Evolutionary conservation across 495 filamentous ascomycete genomes (phyloP), one percentile per base, ranked within the genome.

Genomic region (Cercophora samala): DNA sequence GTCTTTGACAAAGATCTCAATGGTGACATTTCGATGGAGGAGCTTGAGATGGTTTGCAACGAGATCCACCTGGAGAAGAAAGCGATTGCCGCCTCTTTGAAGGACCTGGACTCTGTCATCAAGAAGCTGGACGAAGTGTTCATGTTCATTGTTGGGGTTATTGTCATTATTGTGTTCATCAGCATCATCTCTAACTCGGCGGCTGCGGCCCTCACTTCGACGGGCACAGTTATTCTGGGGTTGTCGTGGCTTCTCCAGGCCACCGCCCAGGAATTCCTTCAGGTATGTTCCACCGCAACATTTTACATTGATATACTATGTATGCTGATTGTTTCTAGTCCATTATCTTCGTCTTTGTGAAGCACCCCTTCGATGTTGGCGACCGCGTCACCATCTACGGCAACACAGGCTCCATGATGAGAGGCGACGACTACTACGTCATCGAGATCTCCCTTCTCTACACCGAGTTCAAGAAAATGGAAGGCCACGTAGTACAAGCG

Each of bases 1-100:
- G 93, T 97, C 84, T 97, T 97, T 64, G 94, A 99, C 77, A 93
- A 93, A 68, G 95, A 99, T 72, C 86, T 99, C 79, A 98, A 98
- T 68, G 95, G 95, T 18, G 93, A 97, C 74, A 95, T 98, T 55
- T 95, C 91, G 6, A 96, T 97, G 89, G 92, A 96, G 64, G 94
- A 97, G 76, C 83, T 98, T 18, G 94, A 97, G 73, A 87, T 92
- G 24, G 92, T 94, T 8, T 97, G 93, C 77, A 93, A 94, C 22
- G 94, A 98, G 73, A 95, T 97, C 76, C 93, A 93, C 42, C 87
- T 93, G 8, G 95, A 98, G 80, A 90, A 94, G 70, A 98, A 97
- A 73, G 91, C 93, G 3, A 97, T 98, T 70, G 93, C 92, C 1
- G 94, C 94, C 0, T 96, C 92, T 0, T 78, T 98, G 55, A 97